phyloP scores from a whole-genome alignment of 257 asterid species.

The Verbena officinalis region DNA sequence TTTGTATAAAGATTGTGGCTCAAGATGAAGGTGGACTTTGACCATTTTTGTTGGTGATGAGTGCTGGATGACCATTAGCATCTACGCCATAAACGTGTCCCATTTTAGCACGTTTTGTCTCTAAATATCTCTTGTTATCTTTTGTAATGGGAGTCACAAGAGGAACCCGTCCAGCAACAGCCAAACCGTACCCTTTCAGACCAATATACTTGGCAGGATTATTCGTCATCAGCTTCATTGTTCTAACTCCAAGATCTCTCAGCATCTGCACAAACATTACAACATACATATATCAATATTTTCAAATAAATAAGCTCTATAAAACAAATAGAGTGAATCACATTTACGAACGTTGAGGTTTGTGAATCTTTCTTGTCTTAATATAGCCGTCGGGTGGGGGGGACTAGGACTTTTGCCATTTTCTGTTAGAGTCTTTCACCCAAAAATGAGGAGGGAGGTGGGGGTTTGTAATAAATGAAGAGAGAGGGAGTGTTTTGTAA shows the following conservation, averaged over 20 bases:
- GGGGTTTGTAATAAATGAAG: too few relatives aligned
- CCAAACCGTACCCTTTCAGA: slow-evolving; percentile 91
- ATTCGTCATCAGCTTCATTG: slow-evolving; percentile 97
- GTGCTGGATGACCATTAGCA: slow-evolving; percentile 51
- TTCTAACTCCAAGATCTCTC: slow-evolving; percentile 94
- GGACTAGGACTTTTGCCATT: too few relatives aligned
- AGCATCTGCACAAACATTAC: slow-evolving; percentile 63
- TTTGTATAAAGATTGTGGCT: not conserved
- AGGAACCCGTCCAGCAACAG: slow-evolving; percentile 83
- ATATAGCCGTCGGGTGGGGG: too few relatives aligned
- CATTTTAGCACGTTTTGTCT: slow-evolving; percentile 91
- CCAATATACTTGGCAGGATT: slow-evolving; percentile 94
- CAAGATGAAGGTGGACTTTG: slow-evolving; percentile 26
- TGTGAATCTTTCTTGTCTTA: too few relatives aligned
- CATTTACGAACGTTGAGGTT: too few relatives aligned
- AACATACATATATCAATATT: not conserved
- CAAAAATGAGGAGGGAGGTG: too few relatives aligned
- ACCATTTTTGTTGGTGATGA: slow-evolving; percentile 48
- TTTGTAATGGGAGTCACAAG: slow-evolving; percentile 74
- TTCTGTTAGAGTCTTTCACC: too few relatives aligned
- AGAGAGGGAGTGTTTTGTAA: too few relatives aligned
- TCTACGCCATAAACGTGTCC: slow-evolving; percentile 85
- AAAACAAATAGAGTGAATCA: too few relatives aligned
- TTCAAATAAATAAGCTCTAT: too few relatives aligned
- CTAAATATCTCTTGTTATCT: slow-evolving; percentile 86